phyloP scores from a whole-genome alignment of 1,284 basidiomycete genomes.

The Thecaphora thlaspeos region DNA sequence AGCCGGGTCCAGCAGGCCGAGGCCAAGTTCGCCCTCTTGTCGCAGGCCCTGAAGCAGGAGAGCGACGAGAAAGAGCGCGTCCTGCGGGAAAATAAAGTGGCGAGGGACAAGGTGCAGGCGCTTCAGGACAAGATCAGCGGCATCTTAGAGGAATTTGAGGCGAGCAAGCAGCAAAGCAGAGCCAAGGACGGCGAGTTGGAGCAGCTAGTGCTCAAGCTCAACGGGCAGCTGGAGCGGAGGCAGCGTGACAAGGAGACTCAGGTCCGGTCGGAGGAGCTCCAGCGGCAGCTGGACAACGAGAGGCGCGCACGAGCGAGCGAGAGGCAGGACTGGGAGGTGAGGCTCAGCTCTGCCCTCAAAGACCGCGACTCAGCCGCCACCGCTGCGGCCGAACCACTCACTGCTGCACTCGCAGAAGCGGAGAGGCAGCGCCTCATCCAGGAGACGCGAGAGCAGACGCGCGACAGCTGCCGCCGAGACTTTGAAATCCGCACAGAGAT shows the following conservation, averaged over 20 bases:
- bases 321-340: constrained; percentile 19
- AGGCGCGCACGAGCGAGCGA: constrained; percentile 14
- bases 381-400: too few relatives aligned
- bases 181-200: constrained; percentile 8
- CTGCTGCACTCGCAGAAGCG: too few relatives aligned
- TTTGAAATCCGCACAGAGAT: constrained; percentile 13
- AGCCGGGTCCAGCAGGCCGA: too few relatives aligned
- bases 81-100: too few relatives aligned
- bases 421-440: constrained; percentile 2
- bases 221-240: constrained; percentile 1
- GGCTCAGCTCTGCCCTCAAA: constrained; percentile 2
- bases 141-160: too few relatives aligned
- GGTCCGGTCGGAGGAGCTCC: constrained; percentile 2
- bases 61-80: too few relatives aligned
- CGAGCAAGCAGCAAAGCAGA: neutral
- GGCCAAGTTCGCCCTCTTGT: too few relatives aligned
- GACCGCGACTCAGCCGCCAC: too few relatives aligned
- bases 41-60: too few relatives aligned
- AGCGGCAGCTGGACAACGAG: constrained; percentile 16
- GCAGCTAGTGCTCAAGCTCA: constrained; percentile 6
- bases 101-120: too few relatives aligned
- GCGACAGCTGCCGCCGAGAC: constrained; percentile 2
- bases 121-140: too few relatives aligned
- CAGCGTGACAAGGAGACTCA: neutral
- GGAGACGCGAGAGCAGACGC: constrained; percentile 11